Base-by-base conservation (phyloP, 345 rosid species). In the Conringia planisiliqua region DNA sequence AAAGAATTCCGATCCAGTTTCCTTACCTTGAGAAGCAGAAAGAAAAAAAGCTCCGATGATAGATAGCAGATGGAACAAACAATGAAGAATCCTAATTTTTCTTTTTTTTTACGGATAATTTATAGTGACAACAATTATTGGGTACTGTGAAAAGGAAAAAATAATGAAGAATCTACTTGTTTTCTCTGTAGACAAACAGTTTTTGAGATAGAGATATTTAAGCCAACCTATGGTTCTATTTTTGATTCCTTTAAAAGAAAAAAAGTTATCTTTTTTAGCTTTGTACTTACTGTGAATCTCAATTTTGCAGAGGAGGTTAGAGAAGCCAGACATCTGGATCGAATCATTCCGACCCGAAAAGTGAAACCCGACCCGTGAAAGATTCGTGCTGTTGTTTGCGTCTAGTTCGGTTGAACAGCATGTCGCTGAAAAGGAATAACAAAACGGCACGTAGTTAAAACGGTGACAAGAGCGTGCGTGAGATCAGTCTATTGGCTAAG, bases 241-340 rank as follows among this genome's bases (percentile, higher is more conserved):
- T 26, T 14, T 13, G 6, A 12, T 7, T 3, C 43, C 40, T 24
- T 13, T n/a, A 56, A 32, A 55, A 30, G 5, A 55, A 29, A 13
- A 12, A 58, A 12, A 57, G 13, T 26, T 48, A 39, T 33, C 7
- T 3, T 69, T 43, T 44, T 35, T 32, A 17, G 50, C 18, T 16
- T 16, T 55, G 66, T 56, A 70, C 71, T 62, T 62, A 1, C 43
- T 59, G 46, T 63, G 61, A 43, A 55, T 71, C 80, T 47, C 80
- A 40, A 7, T 20, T 38, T 65, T 30, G 67, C 72, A 77, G 76
- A 64, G 72, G 66, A 70, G 72, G 51, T 70, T 42, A n/a, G 30
- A 58, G 67, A 56, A 55, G 52, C 62, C 39, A 35, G 55, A 62
- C 67, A 70, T 63, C 54, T 56, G 66, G 61, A 69, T 52, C 69